Conservation (phyloP, 2,329 filamentous ascomycete genomes). For the Aspergillus caelatus region DNA sequence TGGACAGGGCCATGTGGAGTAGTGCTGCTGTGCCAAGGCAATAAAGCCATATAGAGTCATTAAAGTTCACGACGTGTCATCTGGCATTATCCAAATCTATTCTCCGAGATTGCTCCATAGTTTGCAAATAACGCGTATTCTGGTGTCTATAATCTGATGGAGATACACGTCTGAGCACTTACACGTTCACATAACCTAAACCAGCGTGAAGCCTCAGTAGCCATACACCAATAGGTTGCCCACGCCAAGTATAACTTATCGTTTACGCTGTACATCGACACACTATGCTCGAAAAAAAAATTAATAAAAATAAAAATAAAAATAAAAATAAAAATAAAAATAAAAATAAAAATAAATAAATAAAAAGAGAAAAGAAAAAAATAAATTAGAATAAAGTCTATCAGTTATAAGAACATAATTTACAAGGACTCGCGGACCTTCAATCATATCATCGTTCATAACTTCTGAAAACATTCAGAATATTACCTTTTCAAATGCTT, state of each 20-base stretch:
- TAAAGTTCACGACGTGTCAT: no score
- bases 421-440: background rate
- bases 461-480: constrained; percentile 19
- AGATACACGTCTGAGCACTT: background rate
- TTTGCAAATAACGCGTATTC: background rate
- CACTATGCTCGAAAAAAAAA: background rate
- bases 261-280: background rate
- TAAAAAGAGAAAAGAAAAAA: no score
- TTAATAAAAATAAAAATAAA: no score
- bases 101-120: background rate
- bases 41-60: no score
- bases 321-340: no score
- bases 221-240: background rate
- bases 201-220: background rate
- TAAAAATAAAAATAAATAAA: no score
- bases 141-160: background rate
- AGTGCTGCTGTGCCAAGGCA: no score
- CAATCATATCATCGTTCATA: background rate
- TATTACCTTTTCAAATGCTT: constrained; percentile 37
- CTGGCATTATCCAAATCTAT: background rate
- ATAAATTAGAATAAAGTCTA: no score
- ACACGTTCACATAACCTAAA: background rate
- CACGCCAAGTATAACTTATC: background rate
- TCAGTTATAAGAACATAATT: background rate
- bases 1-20: no score